Percentiles rank a stretch among this genome's conserved stretches.
Conservation (phyloP, 306 rosid genomes). For the Corylus americana region DNA sequence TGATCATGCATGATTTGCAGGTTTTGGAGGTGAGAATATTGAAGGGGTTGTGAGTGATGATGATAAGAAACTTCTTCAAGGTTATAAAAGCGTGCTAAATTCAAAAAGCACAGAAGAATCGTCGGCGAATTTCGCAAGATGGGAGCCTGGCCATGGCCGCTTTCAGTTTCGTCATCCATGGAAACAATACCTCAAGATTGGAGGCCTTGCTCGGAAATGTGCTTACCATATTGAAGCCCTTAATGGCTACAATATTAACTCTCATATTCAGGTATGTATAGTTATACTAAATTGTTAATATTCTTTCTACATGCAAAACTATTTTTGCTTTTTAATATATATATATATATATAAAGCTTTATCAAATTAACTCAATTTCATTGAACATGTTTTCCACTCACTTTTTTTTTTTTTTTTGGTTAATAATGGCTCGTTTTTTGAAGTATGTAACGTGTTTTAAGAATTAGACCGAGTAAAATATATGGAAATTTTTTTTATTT, state of each 20-base stretch:
- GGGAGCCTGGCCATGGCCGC: conserved; percentile 94
- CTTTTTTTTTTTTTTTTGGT: too few species aligned
- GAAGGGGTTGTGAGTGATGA: conserved; percentile 26
- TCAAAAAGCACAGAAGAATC: conserved; percentile 70
- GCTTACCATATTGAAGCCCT: conserved; percentile 83
- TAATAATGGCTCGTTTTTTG: too few species aligned
- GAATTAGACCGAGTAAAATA: too few species aligned
- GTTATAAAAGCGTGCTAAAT: conserved; percentile 68
- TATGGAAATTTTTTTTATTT: too few species aligned
- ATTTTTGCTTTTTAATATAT: too few species aligned
- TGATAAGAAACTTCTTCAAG: conserved; percentile 51
- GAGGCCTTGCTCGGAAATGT: conserved; percentile 66
- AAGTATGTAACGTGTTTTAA: too few species aligned
- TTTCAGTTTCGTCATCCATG: conserved; percentile 81
- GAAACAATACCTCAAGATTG: conserved; percentile 80
- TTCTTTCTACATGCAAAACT: too few species aligned
- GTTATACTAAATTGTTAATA: too few species aligned
- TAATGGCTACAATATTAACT: conserved; percentile 34
- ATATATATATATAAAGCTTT: too few species aligned
- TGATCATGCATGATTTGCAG: conserved; percentile 35
- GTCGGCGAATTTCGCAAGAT: conserved; percentile 80
- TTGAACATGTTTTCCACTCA: too few species aligned
- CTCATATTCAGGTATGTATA: conserved; percentile 51
- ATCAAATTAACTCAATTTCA: too few species aligned
- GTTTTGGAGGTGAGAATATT: conserved; percentile 50